Conservation (phyloP, 495 filamentous ascomycete genomes). For the Bombardia bombarda region DNA sequence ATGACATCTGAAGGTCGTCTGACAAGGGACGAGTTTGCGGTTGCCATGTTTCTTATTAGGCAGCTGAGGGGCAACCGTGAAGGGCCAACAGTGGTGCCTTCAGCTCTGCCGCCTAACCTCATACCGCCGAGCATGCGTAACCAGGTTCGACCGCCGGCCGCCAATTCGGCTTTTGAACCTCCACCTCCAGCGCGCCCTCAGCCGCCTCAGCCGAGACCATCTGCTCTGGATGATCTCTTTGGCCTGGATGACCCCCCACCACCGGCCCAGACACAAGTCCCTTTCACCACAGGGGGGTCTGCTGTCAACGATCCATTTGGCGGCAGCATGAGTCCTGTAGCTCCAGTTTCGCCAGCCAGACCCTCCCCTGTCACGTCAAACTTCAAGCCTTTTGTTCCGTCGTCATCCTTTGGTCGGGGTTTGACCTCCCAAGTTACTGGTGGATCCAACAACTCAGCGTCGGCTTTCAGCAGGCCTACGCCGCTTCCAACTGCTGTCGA, state of each 20-base stretch:
- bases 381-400: constrained; percentile 87
- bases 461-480: constrained; percentile 21
- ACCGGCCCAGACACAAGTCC: constrained; percentile 52
- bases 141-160: constrained; percentile 45
- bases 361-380: constrained; percentile 40
- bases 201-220: constrained; percentile 46
- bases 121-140: constrained; percentile 85
- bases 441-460: constrained; percentile 47
- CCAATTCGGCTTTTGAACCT: constrained; percentile 34
- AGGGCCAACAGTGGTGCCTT: constrained; percentile 51
- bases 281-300: constrained; percentile 69
- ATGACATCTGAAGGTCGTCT: constrained; percentile 84
- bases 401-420: constrained; percentile 81
- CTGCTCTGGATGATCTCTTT: constrained; percentile 86
- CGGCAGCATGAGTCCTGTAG: constrained; percentile 33
- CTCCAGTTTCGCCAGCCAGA: constrained; percentile 46
- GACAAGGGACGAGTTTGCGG: constrained; percentile 84
- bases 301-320: constrained; percentile 50
- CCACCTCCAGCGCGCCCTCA: constrained; percentile 41
- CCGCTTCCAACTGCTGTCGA: constrained; percentile 46
- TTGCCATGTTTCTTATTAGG: constrained; percentile 94
- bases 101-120: constrained; percentile 67
- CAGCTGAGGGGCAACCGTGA: constrained; percentile 71
- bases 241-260: constrained; percentile 65
- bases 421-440: constrained; percentile 74